Evolutionary conservation across 805 yeast species (phyloP).

Genomic region (Isabelozyma gotoi): DNA sequence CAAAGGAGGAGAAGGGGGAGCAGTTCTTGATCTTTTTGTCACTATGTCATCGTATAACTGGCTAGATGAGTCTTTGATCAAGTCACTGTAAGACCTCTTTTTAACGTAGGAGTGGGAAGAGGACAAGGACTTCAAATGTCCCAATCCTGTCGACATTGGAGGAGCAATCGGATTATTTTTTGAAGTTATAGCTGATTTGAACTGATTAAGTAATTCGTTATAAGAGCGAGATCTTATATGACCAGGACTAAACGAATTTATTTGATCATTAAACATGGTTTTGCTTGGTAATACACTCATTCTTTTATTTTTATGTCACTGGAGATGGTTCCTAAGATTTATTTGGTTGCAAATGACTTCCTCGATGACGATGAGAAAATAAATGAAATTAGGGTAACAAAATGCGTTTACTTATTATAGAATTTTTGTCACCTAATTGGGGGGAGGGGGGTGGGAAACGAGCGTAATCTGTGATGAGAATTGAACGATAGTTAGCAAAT

Average conservation of each 20-base stretch:
- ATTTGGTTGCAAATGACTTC: conserved; percentile 7
- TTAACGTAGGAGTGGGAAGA: conserved; percentile 8
- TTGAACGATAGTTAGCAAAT: neutral
- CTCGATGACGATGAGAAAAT: neutral
- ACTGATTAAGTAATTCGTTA: conserved; percentile 29
- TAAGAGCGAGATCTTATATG: conserved; percentile 35
- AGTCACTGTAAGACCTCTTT: conserved; percentile 31
- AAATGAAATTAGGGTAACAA: neutral
- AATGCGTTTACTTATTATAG: neutral
- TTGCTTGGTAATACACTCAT: conserved; percentile 34
- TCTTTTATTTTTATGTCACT: conserved; percentile 14
- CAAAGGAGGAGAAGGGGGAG: conserved; percentile 45
- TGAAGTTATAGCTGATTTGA: conserved; percentile 14
- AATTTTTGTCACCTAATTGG: neutral
- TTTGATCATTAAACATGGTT: conserved; percentile 29
- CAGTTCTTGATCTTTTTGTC: conserved; percentile 43
- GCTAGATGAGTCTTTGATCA: conserved; percentile 8
- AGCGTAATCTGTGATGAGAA: neutral
- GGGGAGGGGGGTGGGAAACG: neutral
- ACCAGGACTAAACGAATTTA: conserved; percentile 25
- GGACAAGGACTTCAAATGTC: neutral
- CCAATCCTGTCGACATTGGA: conserved; percentile 2
- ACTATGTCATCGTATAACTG: conserved; percentile 1
- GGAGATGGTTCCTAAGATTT: neutral
- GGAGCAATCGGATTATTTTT: neutral